These are phyloP conservation scores for Cutaneotrichosporon curvatum DNA, from an alignment of 1,284 basidiomycete species.

Conservation along the genomic window DNA sequence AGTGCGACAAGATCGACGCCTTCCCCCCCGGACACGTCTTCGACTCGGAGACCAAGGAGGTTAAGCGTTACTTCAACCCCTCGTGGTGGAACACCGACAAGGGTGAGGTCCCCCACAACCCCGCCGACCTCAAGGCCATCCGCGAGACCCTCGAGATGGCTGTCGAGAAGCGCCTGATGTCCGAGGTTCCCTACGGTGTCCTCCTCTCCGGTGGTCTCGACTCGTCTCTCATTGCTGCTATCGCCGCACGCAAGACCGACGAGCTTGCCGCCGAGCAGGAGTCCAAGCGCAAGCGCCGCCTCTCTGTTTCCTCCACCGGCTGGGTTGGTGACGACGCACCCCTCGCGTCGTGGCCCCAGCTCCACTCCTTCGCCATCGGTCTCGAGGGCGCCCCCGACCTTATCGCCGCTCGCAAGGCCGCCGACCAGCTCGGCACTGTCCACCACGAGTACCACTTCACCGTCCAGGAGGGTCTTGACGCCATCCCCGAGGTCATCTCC, in stretches of 20 bases:
- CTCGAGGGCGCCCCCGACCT: constrained; percentile 93
- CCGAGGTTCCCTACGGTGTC: constrained; percentile 94
- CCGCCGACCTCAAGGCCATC: constrained; percentile 63
- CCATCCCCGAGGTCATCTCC: constrained; percentile 95
- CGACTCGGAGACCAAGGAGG: constrained; percentile 69
- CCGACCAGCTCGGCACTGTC: constrained; percentile 85
- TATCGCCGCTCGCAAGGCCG: constrained; percentile 87
- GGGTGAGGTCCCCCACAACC: constrained; percentile 56
- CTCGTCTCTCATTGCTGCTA: constrained; percentile 90
- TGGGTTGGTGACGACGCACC: constrained; percentile 50
- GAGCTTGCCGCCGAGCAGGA: constrained; percentile 76
- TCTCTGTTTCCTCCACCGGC: constrained; percentile 17
- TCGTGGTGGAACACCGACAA: constrained; percentile 78
- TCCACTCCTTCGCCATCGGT: constrained; percentile 98
- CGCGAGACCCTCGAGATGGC: constrained; percentile 83
- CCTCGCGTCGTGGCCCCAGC: constrained; percentile 85
- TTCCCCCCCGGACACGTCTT: constrained; percentile 98
- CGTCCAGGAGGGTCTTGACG: constrained; percentile 95
- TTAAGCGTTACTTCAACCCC: constrained; percentile 75
- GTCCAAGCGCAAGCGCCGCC: constrained; percentile 54
- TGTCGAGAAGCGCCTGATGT: constrained; percentile 94
- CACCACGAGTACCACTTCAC: constrained; percentile 99
- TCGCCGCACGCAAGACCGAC: constrained; percentile 95
- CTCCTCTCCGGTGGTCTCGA: constrained; percentile 92
- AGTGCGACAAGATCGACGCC: constrained; percentile 89